Evolutionary conservation across 805 yeast species (phyloP).

Genomic region (Blastobotrys muscicola): DNA sequence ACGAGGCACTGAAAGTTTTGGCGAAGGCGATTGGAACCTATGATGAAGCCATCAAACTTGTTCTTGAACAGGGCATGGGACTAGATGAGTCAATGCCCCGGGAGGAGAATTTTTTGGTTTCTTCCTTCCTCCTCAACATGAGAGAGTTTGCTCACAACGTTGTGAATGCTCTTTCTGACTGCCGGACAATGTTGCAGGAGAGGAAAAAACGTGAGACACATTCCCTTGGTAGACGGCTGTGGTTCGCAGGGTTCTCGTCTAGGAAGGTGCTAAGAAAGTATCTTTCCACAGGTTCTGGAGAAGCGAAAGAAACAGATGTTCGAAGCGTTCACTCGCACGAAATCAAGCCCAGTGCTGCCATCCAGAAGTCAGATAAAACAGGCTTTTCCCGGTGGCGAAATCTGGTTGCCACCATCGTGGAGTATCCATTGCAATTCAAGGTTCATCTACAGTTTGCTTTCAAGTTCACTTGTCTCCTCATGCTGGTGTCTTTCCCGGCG

Average conservation of each 20-base stretch:
- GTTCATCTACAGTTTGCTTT: conserved; percentile 38
- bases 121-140: conserved; percentile 41
- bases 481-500: conserved; percentile 43
- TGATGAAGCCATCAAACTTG: conserved; percentile 26
- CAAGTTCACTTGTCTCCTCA: conserved; percentile 37
- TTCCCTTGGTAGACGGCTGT: conserved; percentile 33
- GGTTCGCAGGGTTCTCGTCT: conserved; percentile 36
- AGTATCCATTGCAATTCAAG: conserved; percentile 9
- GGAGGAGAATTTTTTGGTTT: conserved; percentile 41
- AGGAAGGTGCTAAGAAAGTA: conserved; percentile 30
- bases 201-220: conserved; percentile 28
- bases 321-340: background rate
- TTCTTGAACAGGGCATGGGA: conserved; percentile 5
- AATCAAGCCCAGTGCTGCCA: background rate
- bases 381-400: conserved; percentile 6
- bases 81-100: conserved; percentile 31
- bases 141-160: conserved; percentile 32
- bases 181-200: conserved; percentile 24
- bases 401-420: conserved; percentile 16
- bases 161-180: conserved; percentile 26
- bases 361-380: background rate
- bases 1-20: conserved; percentile 23
- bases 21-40: conserved; percentile 28
- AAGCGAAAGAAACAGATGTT: conserved; percentile 11
- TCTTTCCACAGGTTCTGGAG: conserved; percentile 20